Evolutionary conservation across 805 yeast genomes (phyloP), one percentile per base, ranked within the genome.

Genomic region (Candida koratica): DNA sequence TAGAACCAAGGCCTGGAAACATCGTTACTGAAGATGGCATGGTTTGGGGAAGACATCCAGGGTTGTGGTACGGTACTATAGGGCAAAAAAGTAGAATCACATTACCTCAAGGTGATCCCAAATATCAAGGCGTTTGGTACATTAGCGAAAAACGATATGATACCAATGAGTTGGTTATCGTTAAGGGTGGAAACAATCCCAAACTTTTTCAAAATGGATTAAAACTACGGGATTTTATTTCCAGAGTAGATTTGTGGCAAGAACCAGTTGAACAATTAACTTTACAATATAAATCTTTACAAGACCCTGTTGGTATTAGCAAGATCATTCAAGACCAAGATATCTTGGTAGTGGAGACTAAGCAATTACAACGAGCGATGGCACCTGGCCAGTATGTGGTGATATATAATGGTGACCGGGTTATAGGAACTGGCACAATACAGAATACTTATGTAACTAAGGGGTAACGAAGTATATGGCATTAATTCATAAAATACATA

Each of bases 61-160:
- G 98, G 0, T 55, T 93, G 7, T 93, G 97, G 97, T 78, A 84
- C 31, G 90, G 86, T n/a, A 93, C 98, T 0, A 77, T 90, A 15
- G 98, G 98, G 0, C 97, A 93, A 60, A 75, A 80, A 43, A 72
- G 81, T 12, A 79, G 89, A 3, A 60, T 88, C 2, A 71, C 86
- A 0, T 74, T 90, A 84, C 97, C 97, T 0, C 97, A 93, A 55
- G 90, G 89, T 0, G 80, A 83, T 46, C 89, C 89, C 0, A 54
- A 57, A 5, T 79, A 73, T 46, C 66, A 73, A 28, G 97, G 97
- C 0, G 67, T 75, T 1, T 93, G 98, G 98, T 86, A 79, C 55
- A 86, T 89, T 1, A 74, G 84, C 46, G 88, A 73, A 15, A 93
- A 93, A 52, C 59, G 75, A 20, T 53, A 60, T 8, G 74, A 63